Conservation (phyloP, 331 rosid genomes). For the Telfairia occidentalis region DNA sequence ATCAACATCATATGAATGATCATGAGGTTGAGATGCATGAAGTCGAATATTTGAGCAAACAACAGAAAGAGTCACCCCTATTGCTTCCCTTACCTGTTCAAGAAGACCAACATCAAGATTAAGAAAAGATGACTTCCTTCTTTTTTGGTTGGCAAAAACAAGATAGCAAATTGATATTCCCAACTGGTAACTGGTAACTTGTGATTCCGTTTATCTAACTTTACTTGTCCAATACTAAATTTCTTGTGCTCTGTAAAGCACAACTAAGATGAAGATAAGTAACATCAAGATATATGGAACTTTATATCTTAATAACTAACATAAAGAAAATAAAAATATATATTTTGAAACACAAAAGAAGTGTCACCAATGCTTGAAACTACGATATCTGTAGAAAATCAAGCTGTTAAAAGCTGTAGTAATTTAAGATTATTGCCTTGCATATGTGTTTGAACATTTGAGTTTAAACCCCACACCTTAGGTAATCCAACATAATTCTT, state of each 20-base stretch:
- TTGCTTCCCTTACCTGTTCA: constrained; percentile 82
- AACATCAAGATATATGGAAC: background rate
- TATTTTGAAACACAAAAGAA: background rate
- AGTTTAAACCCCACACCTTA: background rate
- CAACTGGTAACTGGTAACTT: background rate
- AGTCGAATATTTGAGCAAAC: constrained; percentile 86
- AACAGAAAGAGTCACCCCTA: constrained; percentile 78
- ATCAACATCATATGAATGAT: constrained; percentile 29
- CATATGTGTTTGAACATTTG: background rate
- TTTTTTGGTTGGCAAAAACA: background rate
- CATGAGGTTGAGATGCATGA: constrained; percentile 41
- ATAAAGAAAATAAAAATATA: background rate
- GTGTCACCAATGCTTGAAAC: background rate
- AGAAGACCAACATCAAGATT: constrained; percentile 21
- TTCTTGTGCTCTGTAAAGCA: background rate
- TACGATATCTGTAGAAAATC: too few relatives aligned
- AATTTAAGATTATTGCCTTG: background rate
- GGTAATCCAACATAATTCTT: background rate
- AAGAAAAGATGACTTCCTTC: background rate
- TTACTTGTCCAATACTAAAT: background rate
- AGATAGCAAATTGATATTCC: background rate
- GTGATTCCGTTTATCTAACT: background rate
- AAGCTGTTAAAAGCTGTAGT: too few relatives aligned
- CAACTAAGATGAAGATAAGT: background rate
- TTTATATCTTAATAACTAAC: background rate